phyloP scores from a whole-genome alignment of 208 protist genomes.

The Leishmania amazonensis region DNA sequence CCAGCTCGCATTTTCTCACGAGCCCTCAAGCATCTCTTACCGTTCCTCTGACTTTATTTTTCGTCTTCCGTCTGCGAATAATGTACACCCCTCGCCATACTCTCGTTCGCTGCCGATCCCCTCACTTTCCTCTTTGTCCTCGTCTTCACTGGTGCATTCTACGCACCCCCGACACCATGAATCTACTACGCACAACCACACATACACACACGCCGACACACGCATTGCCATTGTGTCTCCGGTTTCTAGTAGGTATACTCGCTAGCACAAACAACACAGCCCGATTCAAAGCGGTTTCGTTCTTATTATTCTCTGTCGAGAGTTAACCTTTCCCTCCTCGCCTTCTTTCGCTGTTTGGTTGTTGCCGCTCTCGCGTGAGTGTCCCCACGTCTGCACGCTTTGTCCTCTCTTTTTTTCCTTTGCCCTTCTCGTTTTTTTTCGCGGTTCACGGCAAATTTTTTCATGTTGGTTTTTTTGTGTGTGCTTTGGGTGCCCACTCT shows the following conservation, averaged over 20 bases:
- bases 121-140: background rate
- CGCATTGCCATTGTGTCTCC: background rate
- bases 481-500: background rate
- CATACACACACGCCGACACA: background rate
- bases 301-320: background rate
- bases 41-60: background rate
- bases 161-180: background rate
- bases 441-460: background rate
- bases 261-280: background rate
- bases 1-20: background rate
- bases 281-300: background rate
- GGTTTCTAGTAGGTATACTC: background rate
- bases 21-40: background rate
- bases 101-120: background rate
- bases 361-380: constrained; percentile 18
- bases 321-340: background rate
- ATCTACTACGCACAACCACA: background rate
- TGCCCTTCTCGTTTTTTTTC: background rate
- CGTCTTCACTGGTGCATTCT: background rate
- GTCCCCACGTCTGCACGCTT: background rate
- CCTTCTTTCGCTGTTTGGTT: background rate
- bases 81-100: background rate
- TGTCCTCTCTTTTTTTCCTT: background rate
- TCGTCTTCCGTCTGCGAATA: background rate
- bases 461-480: background rate